These are phyloP conservation scores for Steccherinum ochraceum DNA, from an alignment of 768 basidiomycete species.

Conservation along the genomic window DNA sequence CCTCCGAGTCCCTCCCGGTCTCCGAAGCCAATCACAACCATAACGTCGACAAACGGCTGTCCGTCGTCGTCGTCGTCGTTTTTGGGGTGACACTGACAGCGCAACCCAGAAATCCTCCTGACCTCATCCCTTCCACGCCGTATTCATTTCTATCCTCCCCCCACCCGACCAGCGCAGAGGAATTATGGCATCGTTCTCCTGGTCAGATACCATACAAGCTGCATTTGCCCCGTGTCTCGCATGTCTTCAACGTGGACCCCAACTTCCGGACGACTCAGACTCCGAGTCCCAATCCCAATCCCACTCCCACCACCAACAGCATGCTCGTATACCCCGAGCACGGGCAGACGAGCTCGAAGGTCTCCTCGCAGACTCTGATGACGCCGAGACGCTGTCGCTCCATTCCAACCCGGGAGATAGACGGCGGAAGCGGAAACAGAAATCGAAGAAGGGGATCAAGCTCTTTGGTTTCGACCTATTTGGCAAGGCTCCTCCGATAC, in stretches of 20 bases:
- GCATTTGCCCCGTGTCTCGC: constrained; percentile 54
- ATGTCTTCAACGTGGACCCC: constrained; percentile 33
- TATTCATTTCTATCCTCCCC: background rate
- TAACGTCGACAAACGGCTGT: no score
- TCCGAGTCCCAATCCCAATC: constrained; percentile 29
- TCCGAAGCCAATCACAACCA: no score
- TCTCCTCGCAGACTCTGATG: constrained; percentile 44
- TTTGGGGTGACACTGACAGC: no score
- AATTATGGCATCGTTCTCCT: constrained; percentile 46
- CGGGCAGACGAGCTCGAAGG: constrained; percentile 41
- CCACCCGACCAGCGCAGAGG: background rate
- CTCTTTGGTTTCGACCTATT: constrained; percentile 66
- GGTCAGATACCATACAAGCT: constrained; percentile 54
- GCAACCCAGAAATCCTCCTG: background rate
- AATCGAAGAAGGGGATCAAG: constrained; percentile 35
- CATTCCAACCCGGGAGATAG: constrained; percentile 52
- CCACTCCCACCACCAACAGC: constrained; percentile 10
- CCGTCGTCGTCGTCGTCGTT: no score
- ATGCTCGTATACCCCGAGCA: constrained; percentile 22
- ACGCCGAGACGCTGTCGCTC: constrained; percentile 57
- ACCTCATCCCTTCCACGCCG: background rate
- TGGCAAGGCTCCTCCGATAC: constrained; percentile 55
- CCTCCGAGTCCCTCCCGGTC: no score
- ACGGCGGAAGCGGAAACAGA: constrained; percentile 27
- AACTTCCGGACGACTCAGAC: constrained; percentile 20